Percentiles rank a stretch among this genome's conserved stretches.
These are phyloP conservation scores for Dichotomopilus funicola DNA, from an alignment of 2,329 filamentous ascomycete genomes.

Conservation along the genomic window DNA sequence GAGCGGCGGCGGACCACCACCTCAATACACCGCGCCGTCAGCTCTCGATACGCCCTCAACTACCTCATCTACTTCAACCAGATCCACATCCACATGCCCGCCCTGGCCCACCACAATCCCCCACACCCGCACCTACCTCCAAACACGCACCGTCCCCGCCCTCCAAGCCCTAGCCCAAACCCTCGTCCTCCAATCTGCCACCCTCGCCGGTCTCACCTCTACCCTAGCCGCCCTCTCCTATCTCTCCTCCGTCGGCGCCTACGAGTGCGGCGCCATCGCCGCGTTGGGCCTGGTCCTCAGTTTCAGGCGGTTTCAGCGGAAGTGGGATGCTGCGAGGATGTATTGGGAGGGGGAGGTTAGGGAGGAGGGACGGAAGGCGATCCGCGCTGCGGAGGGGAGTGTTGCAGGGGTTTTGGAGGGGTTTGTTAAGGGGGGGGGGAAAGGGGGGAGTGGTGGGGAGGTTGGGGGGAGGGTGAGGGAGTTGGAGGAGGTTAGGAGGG, in stretches of 20 bases:
- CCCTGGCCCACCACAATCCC: constrained; percentile 70
- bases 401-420: constrained; percentile 41
- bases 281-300: constrained; percentile 56
- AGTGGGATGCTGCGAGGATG: constrained; percentile 53
- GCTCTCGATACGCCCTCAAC: no score
- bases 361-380: constrained; percentile 58
- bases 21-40: constrained; percentile 22
- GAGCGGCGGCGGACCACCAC: constrained; percentile 11
- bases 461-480: constrained; percentile 25
- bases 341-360: constrained; percentile 63
- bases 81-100: no score
- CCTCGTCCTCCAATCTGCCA: constrained; percentile 68
- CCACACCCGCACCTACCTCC: constrained; percentile 59
- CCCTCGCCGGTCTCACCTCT: constrained; percentile 59
- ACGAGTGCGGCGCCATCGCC: constrained; percentile 56
- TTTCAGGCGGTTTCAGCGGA: constrained; percentile 52
- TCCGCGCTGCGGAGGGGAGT: constrained; percentile 49
- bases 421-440: constrained; percentile 19
- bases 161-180: constrained; percentile 67
- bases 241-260: constrained; percentile 48
- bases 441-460: constrained; percentile 20
- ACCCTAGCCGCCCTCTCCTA: constrained; percentile 52
- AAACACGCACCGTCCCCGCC: constrained; percentile 60
- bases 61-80: no score
- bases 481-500: constrained; percentile 35